Conservation (phyloP, 2,329 filamentous ascomycete genomes). For the Fusarium nodosum region DNA sequence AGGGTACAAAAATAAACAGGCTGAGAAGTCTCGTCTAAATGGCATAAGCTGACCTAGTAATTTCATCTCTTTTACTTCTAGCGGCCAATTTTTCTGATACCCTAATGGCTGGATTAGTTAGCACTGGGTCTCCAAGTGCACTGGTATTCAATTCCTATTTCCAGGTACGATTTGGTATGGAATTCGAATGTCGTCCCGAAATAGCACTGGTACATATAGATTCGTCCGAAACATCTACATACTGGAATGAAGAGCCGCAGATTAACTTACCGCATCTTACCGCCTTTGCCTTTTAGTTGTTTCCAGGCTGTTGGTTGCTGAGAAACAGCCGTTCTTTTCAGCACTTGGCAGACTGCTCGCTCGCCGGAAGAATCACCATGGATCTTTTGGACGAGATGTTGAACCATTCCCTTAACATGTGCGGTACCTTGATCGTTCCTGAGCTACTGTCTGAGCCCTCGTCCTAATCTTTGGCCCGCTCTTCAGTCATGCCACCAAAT, state of each 20-base stretch:
- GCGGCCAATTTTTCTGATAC: no score
- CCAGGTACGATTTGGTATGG: slow-evolving; percentile 21
- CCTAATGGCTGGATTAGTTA: slow-evolving; percentile 12
- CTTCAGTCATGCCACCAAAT: slow-evolving; percentile 50
- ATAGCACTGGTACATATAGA: slow-evolving; percentile 20
- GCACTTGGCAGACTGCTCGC: slow-evolving; percentile 5
- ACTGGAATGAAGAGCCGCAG: slow-evolving; percentile 33
- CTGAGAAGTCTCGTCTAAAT: no score
- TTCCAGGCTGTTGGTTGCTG: slow-evolving; percentile 19
- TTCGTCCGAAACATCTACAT: slow-evolving; percentile 5
- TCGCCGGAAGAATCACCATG: slow-evolving; percentile 5
- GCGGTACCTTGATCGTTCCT: slow-evolving; percentile 45
- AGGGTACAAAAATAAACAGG: no score
- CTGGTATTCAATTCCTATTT: slow-evolving; percentile 20
- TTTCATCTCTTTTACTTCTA: no score
- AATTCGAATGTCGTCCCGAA: slow-evolving; percentile 14
- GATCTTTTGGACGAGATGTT: neutral
- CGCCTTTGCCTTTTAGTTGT: slow-evolving; percentile 28
- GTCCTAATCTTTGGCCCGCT: slow-evolving; percentile 43
- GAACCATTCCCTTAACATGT: slow-evolving; percentile 27
- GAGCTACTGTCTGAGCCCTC: slow-evolving; percentile 40
- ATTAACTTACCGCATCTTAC: slow-evolving; percentile 31
- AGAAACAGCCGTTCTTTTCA: slow-evolving; percentile 17
- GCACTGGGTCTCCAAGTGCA: slow-evolving; percentile 16
- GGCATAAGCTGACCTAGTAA: no score